phyloP scores from a whole-genome alignment of 257 asterid genomes.

The Lycium ferocissimum region DNA sequence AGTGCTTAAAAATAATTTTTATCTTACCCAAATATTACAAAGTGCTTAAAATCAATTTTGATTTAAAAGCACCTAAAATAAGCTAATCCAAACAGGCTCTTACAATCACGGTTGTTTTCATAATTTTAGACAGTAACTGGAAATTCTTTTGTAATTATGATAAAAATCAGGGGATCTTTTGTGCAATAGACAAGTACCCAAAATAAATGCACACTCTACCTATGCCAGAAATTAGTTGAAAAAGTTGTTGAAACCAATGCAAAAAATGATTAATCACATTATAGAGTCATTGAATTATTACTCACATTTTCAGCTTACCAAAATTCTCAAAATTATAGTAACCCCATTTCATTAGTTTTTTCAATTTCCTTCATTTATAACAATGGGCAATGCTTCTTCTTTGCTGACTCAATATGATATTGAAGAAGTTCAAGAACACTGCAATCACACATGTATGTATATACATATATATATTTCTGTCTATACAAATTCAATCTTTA shows the following conservation, averaged over 20 bases:
- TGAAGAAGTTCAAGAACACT: constrained; percentile 91
- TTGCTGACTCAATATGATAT: constrained; percentile 88
- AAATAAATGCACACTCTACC: background rate
- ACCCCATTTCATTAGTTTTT: background rate
- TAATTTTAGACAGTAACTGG: background rate
- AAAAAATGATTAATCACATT: background rate
- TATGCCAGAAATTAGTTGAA: background rate
- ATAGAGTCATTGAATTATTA: background rate
- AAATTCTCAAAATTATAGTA: background rate
- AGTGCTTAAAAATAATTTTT: too few species aligned
- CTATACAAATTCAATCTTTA: constrained; percentile 16
- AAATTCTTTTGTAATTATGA: background rate
- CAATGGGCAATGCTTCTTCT: constrained; percentile 83
- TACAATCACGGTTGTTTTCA: too few species aligned
- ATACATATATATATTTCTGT: background rate
- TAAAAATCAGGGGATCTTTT: background rate
- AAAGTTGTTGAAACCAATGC: background rate
- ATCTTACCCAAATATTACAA: too few species aligned
- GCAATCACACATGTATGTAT: constrained; percentile 61
- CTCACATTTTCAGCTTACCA: background rate
- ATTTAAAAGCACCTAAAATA: too few species aligned
- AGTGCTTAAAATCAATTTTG: too few species aligned
- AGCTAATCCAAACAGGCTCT: too few species aligned
- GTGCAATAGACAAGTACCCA: background rate
- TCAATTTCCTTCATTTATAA: background rate